A percentile compares a stretch with the other conserved stretches of the same genome.
Conservation (phyloP, 768 basidiomycete genomes). For the Kwoniella botswanensis region DNA sequence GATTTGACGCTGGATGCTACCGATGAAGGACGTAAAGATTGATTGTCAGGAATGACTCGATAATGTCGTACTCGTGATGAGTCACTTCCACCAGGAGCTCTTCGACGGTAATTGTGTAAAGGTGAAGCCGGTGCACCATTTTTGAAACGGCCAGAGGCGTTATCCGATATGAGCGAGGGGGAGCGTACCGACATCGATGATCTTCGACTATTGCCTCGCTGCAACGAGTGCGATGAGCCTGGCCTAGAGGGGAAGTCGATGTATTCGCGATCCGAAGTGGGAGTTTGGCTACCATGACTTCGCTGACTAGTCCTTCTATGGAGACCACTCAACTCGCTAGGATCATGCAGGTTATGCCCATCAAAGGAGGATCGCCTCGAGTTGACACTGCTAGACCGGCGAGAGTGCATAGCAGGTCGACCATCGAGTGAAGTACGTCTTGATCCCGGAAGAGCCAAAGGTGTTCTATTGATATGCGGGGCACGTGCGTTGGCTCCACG, state of each 20-base stretch:
- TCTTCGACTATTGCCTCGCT: constrained; percentile 56
- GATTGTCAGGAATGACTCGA: constrained; percentile 46
- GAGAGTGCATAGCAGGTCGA: constrained; percentile 75
- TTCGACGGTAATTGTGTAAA: constrained; percentile 74
- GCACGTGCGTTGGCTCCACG: constrained; percentile 42
- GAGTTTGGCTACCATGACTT: constrained; percentile 78
- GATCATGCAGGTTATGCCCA: constrained; percentile 64
- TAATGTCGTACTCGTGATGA: constrained; percentile 67
- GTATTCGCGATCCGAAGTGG: constrained; percentile 73
- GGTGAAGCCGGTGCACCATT: constrained; percentile 72
- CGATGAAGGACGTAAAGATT: constrained; percentile 69
- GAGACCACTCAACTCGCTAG: constrained; percentile 61
- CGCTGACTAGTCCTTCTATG: constrained; percentile 63
- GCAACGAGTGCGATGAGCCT: constrained; percentile 81
- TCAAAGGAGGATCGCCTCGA: constrained; percentile 73
- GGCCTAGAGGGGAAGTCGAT: constrained; percentile 67
- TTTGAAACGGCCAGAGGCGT: constrained; percentile 65
- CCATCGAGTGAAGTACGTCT: constrained; percentile 59
- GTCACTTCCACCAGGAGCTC: constrained; percentile 74
- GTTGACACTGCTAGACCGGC: constrained; percentile 88
- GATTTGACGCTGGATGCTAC: constrained; percentile 73
- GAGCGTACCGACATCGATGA: constrained; percentile 73
- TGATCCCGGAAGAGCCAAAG: constrained; percentile 31
- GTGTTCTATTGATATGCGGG: constrained; percentile 38
- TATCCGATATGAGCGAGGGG: constrained; percentile 70